Conservation (phyloP, 768 basidiomycete species). For the Kwoniella dejecticola region DNA sequence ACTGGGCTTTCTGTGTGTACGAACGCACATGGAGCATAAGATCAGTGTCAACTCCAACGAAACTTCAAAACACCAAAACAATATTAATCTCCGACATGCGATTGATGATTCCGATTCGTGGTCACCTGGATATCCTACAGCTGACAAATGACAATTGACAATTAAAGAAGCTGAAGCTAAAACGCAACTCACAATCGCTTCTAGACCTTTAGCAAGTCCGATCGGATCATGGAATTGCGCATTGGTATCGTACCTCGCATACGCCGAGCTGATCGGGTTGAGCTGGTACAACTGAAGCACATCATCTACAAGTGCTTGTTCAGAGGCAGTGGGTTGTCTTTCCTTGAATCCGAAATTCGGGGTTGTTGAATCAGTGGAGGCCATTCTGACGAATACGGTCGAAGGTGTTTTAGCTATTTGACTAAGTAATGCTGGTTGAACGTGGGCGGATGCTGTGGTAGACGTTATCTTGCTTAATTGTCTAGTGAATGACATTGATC, state of each 20-base stretch:
- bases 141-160: too few relatives aligned
- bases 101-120: too few relatives aligned
- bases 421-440: conserved; percentile 1
- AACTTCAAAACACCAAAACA: too few relatives aligned
- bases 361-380: conserved; percentile 1
- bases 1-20: conserved; percentile 51
- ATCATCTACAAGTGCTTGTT: conserved; percentile 44
- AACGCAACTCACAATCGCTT: conserved; percentile 37
- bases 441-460: too few relatives aligned
- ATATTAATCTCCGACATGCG: too few relatives aligned
- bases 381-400: conserved; percentile 7
- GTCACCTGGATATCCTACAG: too few relatives aligned
- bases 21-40: too few relatives aligned
- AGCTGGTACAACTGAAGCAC: conserved; percentile 50
- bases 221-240: conserved; percentile 53
- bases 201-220: conserved; percentile 47
- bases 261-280: conserved; percentile 43
- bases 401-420: conserved; percentile 3
- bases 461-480: background rate
- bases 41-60: too few relatives aligned
- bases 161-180: too few relatives aligned
- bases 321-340: conserved; percentile 35
- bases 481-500: conserved; percentile 4
- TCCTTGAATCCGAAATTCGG: conserved; percentile 44
- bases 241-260: conserved; percentile 38